Evolutionary conservation across 1,284 basidiomycete species (phyloP).

Genomic region (Irpex sp.): DNA sequence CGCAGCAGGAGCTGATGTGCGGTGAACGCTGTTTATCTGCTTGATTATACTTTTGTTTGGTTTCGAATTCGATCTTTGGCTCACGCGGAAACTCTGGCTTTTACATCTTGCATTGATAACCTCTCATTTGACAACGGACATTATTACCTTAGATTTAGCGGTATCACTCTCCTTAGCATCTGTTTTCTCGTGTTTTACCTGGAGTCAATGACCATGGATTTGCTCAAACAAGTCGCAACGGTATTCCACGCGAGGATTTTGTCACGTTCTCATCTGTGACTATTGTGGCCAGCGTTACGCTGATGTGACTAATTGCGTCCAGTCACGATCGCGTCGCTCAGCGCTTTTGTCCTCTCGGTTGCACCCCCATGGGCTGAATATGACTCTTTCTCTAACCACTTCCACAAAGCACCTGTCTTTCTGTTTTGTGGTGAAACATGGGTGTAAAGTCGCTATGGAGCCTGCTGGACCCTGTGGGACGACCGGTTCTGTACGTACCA

Average conservation of each 20-base stretch:
- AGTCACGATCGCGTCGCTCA: background rate
- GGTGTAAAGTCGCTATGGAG: constrained; percentile 96
- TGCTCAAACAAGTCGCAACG: no score
- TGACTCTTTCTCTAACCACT: background rate
- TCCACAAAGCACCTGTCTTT: background rate
- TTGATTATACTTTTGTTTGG: background rate
- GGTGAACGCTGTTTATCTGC: background rate
- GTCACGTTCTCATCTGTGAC: no score
- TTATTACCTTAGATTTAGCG: background rate
- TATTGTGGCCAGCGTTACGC: background rate
- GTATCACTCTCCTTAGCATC: background rate
- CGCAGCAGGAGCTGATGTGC: constrained; percentile 1
- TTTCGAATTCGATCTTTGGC: background rate
- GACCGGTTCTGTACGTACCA: constrained; percentile 75
- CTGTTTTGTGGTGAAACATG: constrained; percentile 42
- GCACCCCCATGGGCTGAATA: background rate
- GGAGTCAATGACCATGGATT: background rate
- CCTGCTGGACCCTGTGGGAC: constrained; percentile 85
- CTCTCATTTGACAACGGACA: constrained; percentile 1
- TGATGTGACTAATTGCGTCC: background rate
- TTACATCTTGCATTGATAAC: background rate
- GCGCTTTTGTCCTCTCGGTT: background rate
- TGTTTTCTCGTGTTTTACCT: background rate
- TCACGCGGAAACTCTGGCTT: background rate
- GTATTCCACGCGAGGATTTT: no score